A percentile compares a stretch with the other conserved stretches of the same genome.
Conservation (phyloP, 495 filamentous ascomycete genomes). For the Penicillium coffeae region DNA sequence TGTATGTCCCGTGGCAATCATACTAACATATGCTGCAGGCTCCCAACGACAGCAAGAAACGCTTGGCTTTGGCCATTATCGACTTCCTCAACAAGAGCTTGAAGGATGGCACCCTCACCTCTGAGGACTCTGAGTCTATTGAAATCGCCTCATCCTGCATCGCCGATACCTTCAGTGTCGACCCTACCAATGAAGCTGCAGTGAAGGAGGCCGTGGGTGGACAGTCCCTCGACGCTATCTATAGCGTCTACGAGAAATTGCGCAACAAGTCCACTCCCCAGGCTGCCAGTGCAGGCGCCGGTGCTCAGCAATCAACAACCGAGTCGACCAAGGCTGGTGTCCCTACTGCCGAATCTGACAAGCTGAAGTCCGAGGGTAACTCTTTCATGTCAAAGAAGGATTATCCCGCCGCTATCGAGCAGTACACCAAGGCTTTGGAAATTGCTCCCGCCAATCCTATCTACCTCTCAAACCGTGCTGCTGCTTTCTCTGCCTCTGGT, state of each 20-base stretch:
- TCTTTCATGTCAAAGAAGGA: slow-evolving; percentile 90
- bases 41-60: slow-evolving; percentile 78
- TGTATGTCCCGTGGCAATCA: background rate
- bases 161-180: slow-evolving; percentile 88
- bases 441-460: slow-evolving; percentile 84
- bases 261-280: slow-evolving; percentile 59
- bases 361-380: slow-evolving; percentile 88
- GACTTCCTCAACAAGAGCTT: slow-evolving; percentile 85
- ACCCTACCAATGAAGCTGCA: slow-evolving; percentile 70
- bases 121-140: slow-evolving; percentile 86
- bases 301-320: slow-evolving; percentile 17
- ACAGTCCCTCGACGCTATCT: slow-evolving; percentile 85
- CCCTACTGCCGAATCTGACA: slow-evolving; percentile 69
- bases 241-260: slow-evolving; percentile 92
- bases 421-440: slow-evolving; percentile 79
- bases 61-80: slow-evolving; percentile 93
- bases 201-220: slow-evolving; percentile 72
- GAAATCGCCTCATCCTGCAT: slow-evolving; percentile 93
- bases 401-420: slow-evolving; percentile 71
- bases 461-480: slow-evolving; percentile 96
- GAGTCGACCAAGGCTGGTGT: slow-evolving; percentile 32
- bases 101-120: slow-evolving; percentile 79
- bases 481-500: slow-evolving; percentile 75
- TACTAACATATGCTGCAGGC: slow-evolving; percentile 33
- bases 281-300: slow-evolving; percentile 14